phyloP scores from a whole-genome alignment of 1,284 basidiomycete genomes.

The Trametes versicolor region DNA sequence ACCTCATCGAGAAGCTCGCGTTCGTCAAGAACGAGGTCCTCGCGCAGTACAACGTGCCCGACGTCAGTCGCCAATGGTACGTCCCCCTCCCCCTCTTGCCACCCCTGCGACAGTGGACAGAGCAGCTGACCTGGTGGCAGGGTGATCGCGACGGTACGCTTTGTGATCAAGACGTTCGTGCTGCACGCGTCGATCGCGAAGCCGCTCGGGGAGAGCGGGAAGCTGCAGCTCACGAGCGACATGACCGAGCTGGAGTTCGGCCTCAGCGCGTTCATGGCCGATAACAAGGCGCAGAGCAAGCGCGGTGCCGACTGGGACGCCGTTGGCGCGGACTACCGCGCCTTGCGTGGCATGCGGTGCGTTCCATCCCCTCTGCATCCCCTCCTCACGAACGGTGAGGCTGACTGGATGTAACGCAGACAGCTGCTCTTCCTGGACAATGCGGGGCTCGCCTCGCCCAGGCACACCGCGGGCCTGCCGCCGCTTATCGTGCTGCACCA shows the following conservation, averaged over 20 bases:
- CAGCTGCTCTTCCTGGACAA: conserved; percentile 90
- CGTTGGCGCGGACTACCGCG: conserved; percentile 84
- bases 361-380: conserved; percentile 34
- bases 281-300: conserved; percentile 64
- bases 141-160: conserved; percentile 74
- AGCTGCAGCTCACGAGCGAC: conserved; percentile 91
- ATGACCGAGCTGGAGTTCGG: conserved; percentile 97
- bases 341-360: conserved; percentile 83
- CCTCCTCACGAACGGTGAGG: conserved; percentile 12
- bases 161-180: conserved; percentile 86
- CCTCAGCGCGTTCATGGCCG: conserved; percentile 78
- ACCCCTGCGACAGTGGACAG: background rate
- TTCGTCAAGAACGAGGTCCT: conserved; percentile 85
- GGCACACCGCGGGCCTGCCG: conserved; percentile 77
- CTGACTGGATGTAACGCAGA: conserved; percentile 50
- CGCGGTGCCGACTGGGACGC: conserved; percentile 72
- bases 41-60: conserved; percentile 74
- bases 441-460: conserved; percentile 66
- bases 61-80: conserved; percentile 78
- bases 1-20: conserved; percentile 85
- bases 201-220: conserved; percentile 89
- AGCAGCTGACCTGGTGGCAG: conserved; percentile 48
- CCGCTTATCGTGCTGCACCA: conserved; percentile 90
- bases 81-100: conserved; percentile 36
- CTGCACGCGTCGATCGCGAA: conserved; percentile 90